A percentile compares a stretch with the other conserved stretches of the same genome.
These are phyloP conservation scores for Sinapis alba DNA, from an alignment of 441 rosid species.

Conservation along the genomic window DNA sequence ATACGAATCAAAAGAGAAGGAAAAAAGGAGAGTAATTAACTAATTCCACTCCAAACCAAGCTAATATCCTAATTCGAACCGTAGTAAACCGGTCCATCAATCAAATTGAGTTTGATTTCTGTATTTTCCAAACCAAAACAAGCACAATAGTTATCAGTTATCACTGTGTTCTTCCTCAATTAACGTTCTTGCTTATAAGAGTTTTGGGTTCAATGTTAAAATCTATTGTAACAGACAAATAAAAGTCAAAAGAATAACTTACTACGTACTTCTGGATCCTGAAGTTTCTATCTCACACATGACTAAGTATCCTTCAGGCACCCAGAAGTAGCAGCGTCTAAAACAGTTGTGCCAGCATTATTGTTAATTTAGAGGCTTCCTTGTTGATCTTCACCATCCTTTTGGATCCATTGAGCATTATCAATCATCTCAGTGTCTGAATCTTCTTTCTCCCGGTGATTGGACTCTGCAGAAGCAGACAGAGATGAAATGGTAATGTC, in stretches of 20 bases:
- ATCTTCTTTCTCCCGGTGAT: constrained; percentile 18
- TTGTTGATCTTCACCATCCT: constrained; percentile 6
- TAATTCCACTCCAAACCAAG: too few relatives aligned
- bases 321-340: constrained; percentile 20
- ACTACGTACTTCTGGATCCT: constrained; percentile 16
- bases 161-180: constrained; percentile 11
- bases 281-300: constrained; percentile 17
- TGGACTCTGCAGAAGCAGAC: constrained; percentile 12
- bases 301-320: constrained; percentile 20
- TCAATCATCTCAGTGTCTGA: constrained; percentile 21
- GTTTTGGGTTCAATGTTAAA: constrained; percentile 17
- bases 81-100: neutral
- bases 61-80: neutral
- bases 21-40: too few relatives aligned
- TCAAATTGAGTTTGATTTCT: neutral
- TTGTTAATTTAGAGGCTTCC: constrained; percentile 34
- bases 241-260: constrained; percentile 21
- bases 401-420: constrained; percentile 19
- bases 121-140: constrained; percentile 6
- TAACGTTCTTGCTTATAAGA: neutral
- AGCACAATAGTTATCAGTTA: neutral
- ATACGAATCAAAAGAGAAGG: neutral
- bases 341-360: constrained; percentile 4
- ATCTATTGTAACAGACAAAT: constrained; percentile 10
- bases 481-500: constrained; percentile 18